Base-by-base conservation (phyloP, 495 filamentous ascomycete genomes). In the Melanomma pulvis-pyrius region DNA sequence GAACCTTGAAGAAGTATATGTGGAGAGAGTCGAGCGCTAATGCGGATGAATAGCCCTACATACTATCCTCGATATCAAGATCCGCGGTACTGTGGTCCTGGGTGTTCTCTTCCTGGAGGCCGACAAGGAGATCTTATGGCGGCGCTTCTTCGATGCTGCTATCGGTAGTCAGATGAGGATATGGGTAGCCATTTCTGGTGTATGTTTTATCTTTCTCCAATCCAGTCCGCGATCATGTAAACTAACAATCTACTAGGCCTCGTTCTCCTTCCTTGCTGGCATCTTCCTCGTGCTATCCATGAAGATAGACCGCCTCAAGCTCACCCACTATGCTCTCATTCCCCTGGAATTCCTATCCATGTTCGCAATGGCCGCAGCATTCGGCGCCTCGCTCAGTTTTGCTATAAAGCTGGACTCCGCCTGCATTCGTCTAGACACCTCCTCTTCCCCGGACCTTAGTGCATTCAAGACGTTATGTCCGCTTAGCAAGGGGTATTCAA, bases 291-390 rank as follows among this genome's bases (percentile, higher is more conserved):
- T 67, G 3, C 50, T 67, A 32, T 67, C 57, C 8, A 7, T 25
- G 15, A 67, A 61, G 30, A 48, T 48, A 8, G 26, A 55, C 12
- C 34, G 51, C 19, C 34, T 67, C 6, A 54, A 56, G 19, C n/a
- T 57, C 2, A 50, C 64, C 1, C 36, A 17, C 24, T 61, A 57
- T 41, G 17, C 61, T 22, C 32, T 56, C 34, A 22, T 67, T 13
- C 64, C 64, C 3, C 57, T 67, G 28, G 64, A 67, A 41, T 30
- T 67, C 19, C 34, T 67, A 15, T 29, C 49, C 26, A 67, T 61
- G 64, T 36, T 67, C 57, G 41, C 41, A 39, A 67, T 61, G 64
- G 58, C 34, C 36, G 64, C 36, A 5, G 64, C 64, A 11, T 61
- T 67, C 24, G 58, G 29, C 32, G 57, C 50, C 15, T 34, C 58